Percentiles rank a stretch among this genome's conserved stretches.
phyloP scores from a whole-genome alignment of 768 basidiomycete species.

The Panaeolus cyanescens region DNA sequence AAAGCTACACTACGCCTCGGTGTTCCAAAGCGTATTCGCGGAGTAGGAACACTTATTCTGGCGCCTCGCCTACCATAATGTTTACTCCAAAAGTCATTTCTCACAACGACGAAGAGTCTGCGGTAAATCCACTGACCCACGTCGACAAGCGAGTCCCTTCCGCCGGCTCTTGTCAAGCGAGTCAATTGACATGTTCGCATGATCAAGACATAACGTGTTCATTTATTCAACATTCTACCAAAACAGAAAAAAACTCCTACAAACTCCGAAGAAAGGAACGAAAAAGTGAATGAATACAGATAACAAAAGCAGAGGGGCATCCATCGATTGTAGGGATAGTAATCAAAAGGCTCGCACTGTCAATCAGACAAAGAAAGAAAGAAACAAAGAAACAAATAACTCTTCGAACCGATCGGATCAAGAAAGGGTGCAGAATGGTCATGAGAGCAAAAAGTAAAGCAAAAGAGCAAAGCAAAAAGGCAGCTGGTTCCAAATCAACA shows the following conservation, averaged over 20 bases:
- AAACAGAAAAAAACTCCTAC: background rate
- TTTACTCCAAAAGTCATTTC: slow-evolving; percentile 2
- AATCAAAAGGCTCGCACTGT: background rate
- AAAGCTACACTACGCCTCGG: background rate
- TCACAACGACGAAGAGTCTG: background rate
- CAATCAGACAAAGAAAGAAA: background rate
- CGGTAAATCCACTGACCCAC: background rate
- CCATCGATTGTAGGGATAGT: background rate
- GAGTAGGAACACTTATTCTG: background rate
- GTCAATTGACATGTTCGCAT: slow-evolving; percentile 1
- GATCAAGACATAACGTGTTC: background rate
- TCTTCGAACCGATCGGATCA: background rate
- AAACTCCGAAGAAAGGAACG: background rate
- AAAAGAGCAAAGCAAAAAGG: background rate
- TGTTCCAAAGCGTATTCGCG: slow-evolving; percentile 1
- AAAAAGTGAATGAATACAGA: background rate
- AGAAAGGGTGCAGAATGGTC: background rate
- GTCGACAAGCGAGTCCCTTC: background rate
- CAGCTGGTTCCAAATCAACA: background rate
- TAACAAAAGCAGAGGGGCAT: background rate
- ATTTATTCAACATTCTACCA: background rate
- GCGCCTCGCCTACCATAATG: background rate
- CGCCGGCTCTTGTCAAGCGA: slow-evolving; percentile 3
- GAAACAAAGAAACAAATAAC: background rate
- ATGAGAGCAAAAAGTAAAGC: slow-evolving; percentile 1